Percentiles rank a stretch among this genome's conserved stretches.
These are phyloP conservation scores for Mycena albidolilacea DNA, from an alignment of 768 basidiomycete species.

Conservation along the genomic window DNA sequence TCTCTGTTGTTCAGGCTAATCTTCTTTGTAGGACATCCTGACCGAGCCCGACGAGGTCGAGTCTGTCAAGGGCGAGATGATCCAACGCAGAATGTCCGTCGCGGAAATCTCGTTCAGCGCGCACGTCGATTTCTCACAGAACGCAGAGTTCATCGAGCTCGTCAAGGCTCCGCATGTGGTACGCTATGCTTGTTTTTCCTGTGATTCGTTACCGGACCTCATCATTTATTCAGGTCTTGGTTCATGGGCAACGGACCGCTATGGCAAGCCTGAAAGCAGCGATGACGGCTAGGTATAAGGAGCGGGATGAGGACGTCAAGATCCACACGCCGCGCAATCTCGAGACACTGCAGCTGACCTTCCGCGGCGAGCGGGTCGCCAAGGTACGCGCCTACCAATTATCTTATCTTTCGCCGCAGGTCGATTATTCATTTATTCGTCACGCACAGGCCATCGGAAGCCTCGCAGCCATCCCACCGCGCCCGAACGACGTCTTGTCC, in stretches of 20 bases:
- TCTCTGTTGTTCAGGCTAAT: slow-evolving; percentile 46
- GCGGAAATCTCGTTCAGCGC: slow-evolving; percentile 98
- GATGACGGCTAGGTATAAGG: slow-evolving; percentile 91
- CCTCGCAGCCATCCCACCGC: slow-evolving; percentile 83
- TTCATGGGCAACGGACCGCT: slow-evolving; percentile 95
- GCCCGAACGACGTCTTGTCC: slow-evolving; percentile 81
- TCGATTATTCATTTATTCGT: background rate
- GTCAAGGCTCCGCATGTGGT: slow-evolving; percentile 96
- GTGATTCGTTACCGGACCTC: background rate
- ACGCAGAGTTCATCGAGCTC: slow-evolving; percentile 95
- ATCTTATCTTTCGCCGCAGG: too few relatives aligned
- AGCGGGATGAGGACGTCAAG: slow-evolving; percentile 95
- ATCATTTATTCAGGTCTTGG: slow-evolving; percentile 75
- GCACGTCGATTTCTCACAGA: slow-evolving; percentile 97
- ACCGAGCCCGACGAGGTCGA: slow-evolving; percentile 95
- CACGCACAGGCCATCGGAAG: slow-evolving; percentile 87
- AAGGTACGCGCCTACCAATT: slow-evolving; percentile 68
- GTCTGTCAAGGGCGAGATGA: slow-evolving; percentile 83
- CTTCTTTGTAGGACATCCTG: slow-evolving; percentile 83
- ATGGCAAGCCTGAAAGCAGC: slow-evolving; percentile 94
- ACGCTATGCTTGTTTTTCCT: slow-evolving; percentile 37
- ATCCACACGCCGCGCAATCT: slow-evolving; percentile 96
- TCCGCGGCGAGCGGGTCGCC: slow-evolving; percentile 95
- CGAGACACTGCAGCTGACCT: slow-evolving; percentile 91
- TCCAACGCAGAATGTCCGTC: slow-evolving; percentile 92